Evolutionary conservation across 768 basidiomycete genomes (phyloP), one percentile per base, ranked within the genome.

Genomic region (Pleurotus giganteus): DNA sequence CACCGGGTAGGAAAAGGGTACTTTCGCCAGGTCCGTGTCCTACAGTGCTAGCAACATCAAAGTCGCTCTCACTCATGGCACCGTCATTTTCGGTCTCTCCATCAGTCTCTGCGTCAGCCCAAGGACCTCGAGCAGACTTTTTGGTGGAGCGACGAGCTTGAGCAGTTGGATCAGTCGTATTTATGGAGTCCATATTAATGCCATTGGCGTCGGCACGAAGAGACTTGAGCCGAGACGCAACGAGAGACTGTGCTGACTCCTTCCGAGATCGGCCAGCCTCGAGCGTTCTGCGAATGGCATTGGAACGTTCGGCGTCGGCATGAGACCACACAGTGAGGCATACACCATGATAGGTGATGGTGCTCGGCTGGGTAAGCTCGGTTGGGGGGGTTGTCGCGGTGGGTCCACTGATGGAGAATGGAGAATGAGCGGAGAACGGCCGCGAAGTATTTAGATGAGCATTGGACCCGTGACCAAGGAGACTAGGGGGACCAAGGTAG

Each of bases 321-420:
- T 95, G 94, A 3, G 91, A 93, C 94, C 94, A 98, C 1, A 97
- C 92, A 1, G 93, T 94, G 56, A 98, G 77, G 61, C 92, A 93
- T 32, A 96, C 93, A 44, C 93, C 94, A 65, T 97, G 84, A 66
- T 92, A 96, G 7, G 88, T 85, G 57, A 91, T 68, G 23, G 76
- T 84, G 63, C 72, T 79, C 11, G 49, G 49, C 11, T 51, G 49
- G 19, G 34, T 34, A 24, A 51, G 49, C 8, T 51, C 49, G 9
- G 49, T 28, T 8, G 49, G 49, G 4, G 31, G 19, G 17, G 49
- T 17, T 57, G 72, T 65, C 43, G 66, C 58, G 9, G 72, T 60
- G 54, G 67, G 61, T 51, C 51, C 54, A 47, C 59, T 68, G 26
- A 73, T 62, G 36, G 73, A 69, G 52, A 59, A 66, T 31, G 72